phyloP scores from a whole-genome alignment of 176 grass and related monocot species.

The Saccharum spontaneum region DNA sequence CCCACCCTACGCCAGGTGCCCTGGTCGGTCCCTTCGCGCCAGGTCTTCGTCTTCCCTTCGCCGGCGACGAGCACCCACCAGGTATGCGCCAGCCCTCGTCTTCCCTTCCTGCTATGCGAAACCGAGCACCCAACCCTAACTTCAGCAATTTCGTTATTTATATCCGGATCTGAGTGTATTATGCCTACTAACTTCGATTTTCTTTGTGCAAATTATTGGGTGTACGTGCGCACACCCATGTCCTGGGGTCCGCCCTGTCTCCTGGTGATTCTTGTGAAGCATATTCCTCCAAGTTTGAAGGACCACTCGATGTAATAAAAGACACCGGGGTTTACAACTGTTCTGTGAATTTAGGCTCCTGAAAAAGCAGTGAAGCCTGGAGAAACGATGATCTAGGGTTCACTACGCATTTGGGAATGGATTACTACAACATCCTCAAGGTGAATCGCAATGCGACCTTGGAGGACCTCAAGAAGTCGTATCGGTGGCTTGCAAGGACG shows the following conservation, averaged over 20 bases:
- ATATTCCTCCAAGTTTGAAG: not conserved
- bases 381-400: conserved; percentile 35
- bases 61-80: not conserved
- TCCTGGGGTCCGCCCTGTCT: not conserved
- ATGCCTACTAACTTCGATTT: not conserved
- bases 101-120: not conserved
- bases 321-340: not conserved
- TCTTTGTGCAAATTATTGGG: not conserved
- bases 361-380: not conserved
- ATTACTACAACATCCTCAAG: conserved; percentile 88
- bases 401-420: conserved; percentile 36
- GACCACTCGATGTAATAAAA: not conserved
- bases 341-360: not conserved
- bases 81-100: not conserved
- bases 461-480: conserved; percentile 75
- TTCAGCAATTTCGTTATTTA: not conserved
- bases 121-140: not conserved
- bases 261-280: not conserved
- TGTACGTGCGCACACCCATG: not conserved
- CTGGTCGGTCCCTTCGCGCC: not conserved
- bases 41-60: not conserved
- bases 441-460: conserved; percentile 63
- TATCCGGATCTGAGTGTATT: not conserved
- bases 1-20: not conserved
- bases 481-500: conserved; percentile 60